Evolutionary conservation across 805 yeast species (phyloP), one percentile per base, ranked within the genome.

Genomic region (Ogataea allantospora): DNA sequence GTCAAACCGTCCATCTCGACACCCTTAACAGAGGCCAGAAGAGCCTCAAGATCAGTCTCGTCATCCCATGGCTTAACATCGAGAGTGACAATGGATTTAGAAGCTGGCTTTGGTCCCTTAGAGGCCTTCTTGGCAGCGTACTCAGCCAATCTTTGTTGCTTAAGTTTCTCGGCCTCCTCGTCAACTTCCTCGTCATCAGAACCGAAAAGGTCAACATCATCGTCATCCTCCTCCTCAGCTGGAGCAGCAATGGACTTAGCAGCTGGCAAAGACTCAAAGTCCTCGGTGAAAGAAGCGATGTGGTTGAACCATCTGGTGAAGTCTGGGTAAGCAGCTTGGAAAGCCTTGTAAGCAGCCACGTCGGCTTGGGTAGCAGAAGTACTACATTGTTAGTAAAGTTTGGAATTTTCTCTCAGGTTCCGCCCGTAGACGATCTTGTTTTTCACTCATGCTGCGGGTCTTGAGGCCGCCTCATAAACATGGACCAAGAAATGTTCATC

Each of bases 11-110:
- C 99, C 73, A 69, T 70, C 67, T 80, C 86, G 58, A 91, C 70
- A 57, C 77, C 63, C 80, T 88, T 89, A 63, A 88, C 96, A 71
- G 80, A 78, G 49, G 83, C 89, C 57, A 87, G 70, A 73, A 93
- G 66, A 70, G 82, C 83, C 49, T 93, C 95, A 66, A 93, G 77
- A 66, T 91, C 83, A 58, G 99, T 93, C 79, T 93, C 98, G 65
- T 93, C 99, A 72, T 93, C 99, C 99, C 99, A 93, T 75, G 97
- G 98, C 83, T 93, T 93, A 60, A 93, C 95, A 60, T 93, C 99
- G 60, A 93, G 65, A 63, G 99, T 91, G 63, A 93, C 96, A 56
- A 88, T 74, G 47, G 97, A 87, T 79, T 93, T 93, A 65, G 99
- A 97, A 71, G 96, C 96, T 62, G 98, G 88, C 80, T 88, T 88